Evolutionary conservation across 306 rosid species (phyloP).

Genomic region (Myrica gale): DNA sequence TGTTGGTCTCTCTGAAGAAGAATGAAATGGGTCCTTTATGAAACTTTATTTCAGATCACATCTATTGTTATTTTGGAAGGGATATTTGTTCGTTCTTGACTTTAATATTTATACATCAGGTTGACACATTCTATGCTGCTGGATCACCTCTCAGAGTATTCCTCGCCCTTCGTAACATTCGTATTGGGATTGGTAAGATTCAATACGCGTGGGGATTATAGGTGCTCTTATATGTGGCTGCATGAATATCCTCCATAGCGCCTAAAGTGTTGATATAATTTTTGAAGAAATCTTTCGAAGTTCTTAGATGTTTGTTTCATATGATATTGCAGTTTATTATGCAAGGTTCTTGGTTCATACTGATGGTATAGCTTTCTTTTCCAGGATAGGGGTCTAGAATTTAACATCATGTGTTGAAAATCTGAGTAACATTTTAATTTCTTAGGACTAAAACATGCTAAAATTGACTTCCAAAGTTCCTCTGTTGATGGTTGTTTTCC

Average conservation of each 20-base stretch:
- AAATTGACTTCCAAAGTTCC: no score
- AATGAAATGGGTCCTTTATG: conserved; percentile 8
- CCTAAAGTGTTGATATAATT: conserved; percentile 7
- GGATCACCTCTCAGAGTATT: conserved; percentile 99
- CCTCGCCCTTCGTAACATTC: conserved; percentile 89
- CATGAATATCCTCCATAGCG: conserved; percentile 4
- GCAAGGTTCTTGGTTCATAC: neutral
- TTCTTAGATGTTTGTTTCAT: neutral
- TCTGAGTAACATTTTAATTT: neutral
- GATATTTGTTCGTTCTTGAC: conserved; percentile 19
- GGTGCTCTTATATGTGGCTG: conserved; percentile 11
- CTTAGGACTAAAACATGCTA: neutral
- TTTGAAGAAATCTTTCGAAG: conserved; percentile 1
- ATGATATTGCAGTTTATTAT: neutral
- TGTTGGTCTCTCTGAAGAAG: neutral
- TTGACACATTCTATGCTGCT: conserved; percentile 97
- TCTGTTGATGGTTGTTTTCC: neutral
- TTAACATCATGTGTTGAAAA: neutral
- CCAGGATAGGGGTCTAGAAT: neutral
- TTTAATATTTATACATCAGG: conserved; percentile 49
- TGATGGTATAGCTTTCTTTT: neutral
- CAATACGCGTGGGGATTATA: conserved; percentile 8
- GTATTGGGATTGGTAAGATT: conserved; percentile 78
- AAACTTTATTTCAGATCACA: conserved; percentile 5
- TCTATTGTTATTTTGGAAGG: neutral